These are phyloP conservation scores for Psilocybe tampanensis DNA, from an alignment of 768 basidiomycete genomes.

Conservation along the genomic window DNA sequence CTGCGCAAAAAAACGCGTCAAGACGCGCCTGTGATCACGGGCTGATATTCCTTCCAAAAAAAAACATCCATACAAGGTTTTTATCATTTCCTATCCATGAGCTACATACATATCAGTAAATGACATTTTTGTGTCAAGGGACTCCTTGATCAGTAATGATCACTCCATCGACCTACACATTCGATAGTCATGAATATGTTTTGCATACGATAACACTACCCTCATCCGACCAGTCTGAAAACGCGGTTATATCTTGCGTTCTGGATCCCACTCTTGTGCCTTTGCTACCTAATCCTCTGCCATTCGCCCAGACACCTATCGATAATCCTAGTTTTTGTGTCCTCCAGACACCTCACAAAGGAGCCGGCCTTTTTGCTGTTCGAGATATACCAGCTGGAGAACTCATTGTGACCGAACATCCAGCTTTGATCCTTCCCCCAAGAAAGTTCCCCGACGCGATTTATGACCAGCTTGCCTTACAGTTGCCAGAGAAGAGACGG, in stretches of 20 bases:
- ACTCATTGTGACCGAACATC: conserved; percentile 41
- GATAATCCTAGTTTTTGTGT: conserved; percentile 5
- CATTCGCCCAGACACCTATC: conserved; percentile 3
- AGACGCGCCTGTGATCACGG: too few species aligned
- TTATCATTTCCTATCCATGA: too few species aligned
- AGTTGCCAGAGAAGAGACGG: conserved; percentile 26
- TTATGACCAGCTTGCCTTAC: conserved; percentile 32
- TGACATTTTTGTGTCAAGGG: too few species aligned
- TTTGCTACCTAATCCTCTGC: conserved; percentile 19
- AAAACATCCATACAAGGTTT: too few species aligned
- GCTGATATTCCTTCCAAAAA: too few species aligned
- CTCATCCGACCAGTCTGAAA: background rate
- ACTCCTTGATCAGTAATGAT: too few species aligned
- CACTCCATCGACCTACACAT: too few species aligned
- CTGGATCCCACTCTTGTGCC: conserved; percentile 20
- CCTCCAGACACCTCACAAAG: conserved; percentile 29
- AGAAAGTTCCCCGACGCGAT: conserved; percentile 26
- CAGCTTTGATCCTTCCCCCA: conserved; percentile 40
- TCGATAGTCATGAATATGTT: conserved; percentile 6
- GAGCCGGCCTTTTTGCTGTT: conserved; percentile 39
- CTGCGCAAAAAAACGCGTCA: too few species aligned
- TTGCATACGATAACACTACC: conserved; percentile 19
- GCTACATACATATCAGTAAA: too few species aligned
- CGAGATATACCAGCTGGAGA: conserved; percentile 33
- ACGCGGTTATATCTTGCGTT: conserved; percentile 18